A percentile compares a stretch with the other conserved stretches of the same genome.
phyloP scores from a whole-genome alignment of 73 alveolate species.

The Tetrahymena thermophila region DNA sequence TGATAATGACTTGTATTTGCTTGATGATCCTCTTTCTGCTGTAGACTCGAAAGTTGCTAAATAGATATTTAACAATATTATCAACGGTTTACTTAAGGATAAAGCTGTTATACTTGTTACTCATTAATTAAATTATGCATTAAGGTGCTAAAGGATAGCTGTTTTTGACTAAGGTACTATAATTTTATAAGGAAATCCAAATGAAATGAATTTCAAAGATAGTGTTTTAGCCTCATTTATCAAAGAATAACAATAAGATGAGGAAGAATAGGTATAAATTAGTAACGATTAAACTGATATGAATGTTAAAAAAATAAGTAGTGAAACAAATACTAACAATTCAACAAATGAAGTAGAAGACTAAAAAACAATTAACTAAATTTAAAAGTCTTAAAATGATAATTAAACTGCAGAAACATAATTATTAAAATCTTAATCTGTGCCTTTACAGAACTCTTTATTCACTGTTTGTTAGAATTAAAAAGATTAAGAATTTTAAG shows the following conservation, averaged over 20 bases:
- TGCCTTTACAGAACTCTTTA: background rate
- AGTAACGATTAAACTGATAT: background rate
- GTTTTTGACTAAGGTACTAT: slow-evolving; percentile 28
- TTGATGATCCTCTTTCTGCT: slow-evolving; percentile 88
- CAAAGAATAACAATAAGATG: background rate
- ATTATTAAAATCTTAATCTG: background rate
- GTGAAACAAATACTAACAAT: background rate
- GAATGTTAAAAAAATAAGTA: background rate
- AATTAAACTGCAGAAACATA: background rate
- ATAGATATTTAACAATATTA: slow-evolving; percentile 72
- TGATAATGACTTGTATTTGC: slow-evolving; percentile 43
- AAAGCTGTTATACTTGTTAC: slow-evolving; percentile 61
- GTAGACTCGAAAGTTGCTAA: slow-evolving; percentile 91
- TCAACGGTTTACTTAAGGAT: slow-evolving; percentile 63
- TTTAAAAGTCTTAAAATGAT: no score
- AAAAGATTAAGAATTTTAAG: background rate
- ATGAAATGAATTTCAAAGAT: background rate
- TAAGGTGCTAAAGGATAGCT: slow-evolving; percentile 32
- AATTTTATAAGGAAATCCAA: slow-evolving; percentile 25
- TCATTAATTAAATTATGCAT: slow-evolving; percentile 52
- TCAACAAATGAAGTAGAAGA: background rate
- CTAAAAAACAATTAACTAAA: background rate
- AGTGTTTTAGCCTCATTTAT: background rate
- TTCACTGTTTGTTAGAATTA: background rate
- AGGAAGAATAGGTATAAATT: background rate